These are phyloP conservation scores for Vitis hybrid DNA, from an alignment of 177 flowering plant species.

Conservation along the genomic window DNA sequence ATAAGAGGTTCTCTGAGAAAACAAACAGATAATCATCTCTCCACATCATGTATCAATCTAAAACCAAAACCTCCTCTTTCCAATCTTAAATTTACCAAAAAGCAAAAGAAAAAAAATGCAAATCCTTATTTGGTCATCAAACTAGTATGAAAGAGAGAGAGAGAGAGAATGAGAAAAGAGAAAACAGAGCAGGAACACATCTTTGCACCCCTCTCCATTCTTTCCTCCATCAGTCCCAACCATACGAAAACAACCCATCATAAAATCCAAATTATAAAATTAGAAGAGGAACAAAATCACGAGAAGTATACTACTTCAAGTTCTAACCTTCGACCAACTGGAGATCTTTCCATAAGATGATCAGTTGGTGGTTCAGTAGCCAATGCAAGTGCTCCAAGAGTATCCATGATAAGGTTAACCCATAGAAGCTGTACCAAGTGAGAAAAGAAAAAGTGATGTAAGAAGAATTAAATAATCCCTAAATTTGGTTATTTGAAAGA, in stretches of 20 bases:
- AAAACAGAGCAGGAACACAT: background rate
- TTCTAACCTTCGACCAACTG: conserved; percentile 71
- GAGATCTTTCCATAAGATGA: conserved; percentile 61
- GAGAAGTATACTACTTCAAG: background rate
- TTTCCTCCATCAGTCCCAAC: too few relatives aligned
- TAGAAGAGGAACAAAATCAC: too few relatives aligned
- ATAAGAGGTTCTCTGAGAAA: conserved; percentile 65
- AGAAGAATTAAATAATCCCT: too few relatives aligned
- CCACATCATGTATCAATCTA: background rate
- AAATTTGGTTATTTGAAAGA: too few relatives aligned
- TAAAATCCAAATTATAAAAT: too few relatives aligned
- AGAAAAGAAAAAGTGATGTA: too few relatives aligned
- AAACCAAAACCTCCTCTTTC: background rate
- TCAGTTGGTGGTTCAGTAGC: conserved; percentile 87
- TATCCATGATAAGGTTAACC: conserved; percentile 83
- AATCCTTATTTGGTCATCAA: background rate
- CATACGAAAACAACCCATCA: too few relatives aligned
- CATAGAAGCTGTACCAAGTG: conserved; percentile 52
- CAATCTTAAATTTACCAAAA: too few relatives aligned
- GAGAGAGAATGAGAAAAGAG: background rate
- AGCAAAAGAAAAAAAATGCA: background rate
- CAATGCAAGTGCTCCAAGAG: conserved; percentile 76
- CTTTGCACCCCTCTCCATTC: too few relatives aligned
- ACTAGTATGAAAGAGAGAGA: too few relatives aligned
- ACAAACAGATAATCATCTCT: background rate